phyloP scores from a whole-genome alignment of 1,284 basidiomycete species.

The Cryptococcus depauperatus region DNA sequence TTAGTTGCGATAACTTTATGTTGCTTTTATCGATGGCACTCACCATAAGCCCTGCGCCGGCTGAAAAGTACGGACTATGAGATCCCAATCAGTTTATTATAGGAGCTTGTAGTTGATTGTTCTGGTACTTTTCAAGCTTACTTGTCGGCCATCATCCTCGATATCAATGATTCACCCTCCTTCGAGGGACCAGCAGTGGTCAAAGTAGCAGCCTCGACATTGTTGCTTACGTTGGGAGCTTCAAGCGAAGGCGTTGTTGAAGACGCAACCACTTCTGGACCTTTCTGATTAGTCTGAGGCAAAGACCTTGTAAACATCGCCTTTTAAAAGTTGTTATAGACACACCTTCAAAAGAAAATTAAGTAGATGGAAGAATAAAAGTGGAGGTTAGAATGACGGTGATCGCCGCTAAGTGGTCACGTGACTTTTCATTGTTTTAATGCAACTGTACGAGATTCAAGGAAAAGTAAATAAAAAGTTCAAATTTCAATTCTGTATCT shows the following conservation, averaged over 20 bases:
- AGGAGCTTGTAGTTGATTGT: not conserved
- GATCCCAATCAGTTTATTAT: not conserved
- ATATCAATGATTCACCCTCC: conserved; percentile 14
- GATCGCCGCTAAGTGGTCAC: too few species aligned
- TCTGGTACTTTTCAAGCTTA: conserved; percentile 19
- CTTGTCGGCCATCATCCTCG: conserved; percentile 38
- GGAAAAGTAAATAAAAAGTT: not conserved
- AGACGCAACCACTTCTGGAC: conserved; percentile 12
- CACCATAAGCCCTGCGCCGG: conserved; percentile 93
- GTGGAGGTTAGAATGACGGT: too few species aligned
- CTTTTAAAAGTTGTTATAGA: not conserved
- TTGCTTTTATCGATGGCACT: conserved; percentile 14
- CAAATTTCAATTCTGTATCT: conserved; percentile 1
- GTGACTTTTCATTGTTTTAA: too few species aligned
- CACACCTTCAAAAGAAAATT: too few species aligned
- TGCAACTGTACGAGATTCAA: not conserved
- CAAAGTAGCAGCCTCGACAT: not conserved
- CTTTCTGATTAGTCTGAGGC: not conserved
- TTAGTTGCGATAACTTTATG: conserved; percentile 1
- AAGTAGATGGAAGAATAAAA: too few species aligned
- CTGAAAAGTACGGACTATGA: conserved; percentile 86
- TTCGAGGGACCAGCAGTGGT: conserved; percentile 7
- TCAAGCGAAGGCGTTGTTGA: not conserved
- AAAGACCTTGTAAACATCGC: conserved; percentile 18
- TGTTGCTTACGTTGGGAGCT: not conserved